These are phyloP conservation scores for Blastomyces silverae DNA, from an alignment of 2,329 filamentous ascomycete genomes.

Conservation along the genomic window DNA sequence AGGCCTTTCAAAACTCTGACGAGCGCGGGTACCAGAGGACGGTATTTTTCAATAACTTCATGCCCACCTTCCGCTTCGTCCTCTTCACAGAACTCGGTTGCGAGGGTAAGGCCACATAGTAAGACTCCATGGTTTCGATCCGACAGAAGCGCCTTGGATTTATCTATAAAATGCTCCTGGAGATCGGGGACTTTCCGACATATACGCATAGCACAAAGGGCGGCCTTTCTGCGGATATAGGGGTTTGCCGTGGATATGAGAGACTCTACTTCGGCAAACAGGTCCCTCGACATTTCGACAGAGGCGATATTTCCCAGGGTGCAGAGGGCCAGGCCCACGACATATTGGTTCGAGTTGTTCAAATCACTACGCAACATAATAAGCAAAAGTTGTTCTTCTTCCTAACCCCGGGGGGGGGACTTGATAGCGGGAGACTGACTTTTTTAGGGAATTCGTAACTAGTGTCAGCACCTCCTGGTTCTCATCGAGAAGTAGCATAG, in stretches of 20 bases:
- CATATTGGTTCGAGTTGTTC: slow-evolving; percentile 95
- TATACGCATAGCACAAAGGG: slow-evolving; percentile 98
- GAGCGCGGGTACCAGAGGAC: slow-evolving; percentile 72
- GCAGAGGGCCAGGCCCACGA: slow-evolving; percentile 91
- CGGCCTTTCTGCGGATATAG: slow-evolving; percentile 96
- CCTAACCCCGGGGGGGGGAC: neutral
- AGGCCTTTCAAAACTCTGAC: slow-evolving; percentile 88
- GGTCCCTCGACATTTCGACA: slow-evolving; percentile 93
- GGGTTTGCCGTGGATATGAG: slow-evolving; percentile 89
- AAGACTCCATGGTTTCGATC: slow-evolving; percentile 95
- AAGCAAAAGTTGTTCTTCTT: neutral
- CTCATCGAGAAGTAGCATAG: slow-evolving; percentile 91
- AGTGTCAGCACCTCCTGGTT: slow-evolving; percentile 97
- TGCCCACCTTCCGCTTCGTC: slow-evolving; percentile 91
- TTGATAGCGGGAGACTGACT: slow-evolving; percentile 52
- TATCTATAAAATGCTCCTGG: slow-evolving; percentile 94
- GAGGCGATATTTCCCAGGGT: slow-evolving; percentile 97
- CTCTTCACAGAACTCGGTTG: slow-evolving; percentile 86
- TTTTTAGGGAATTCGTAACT: slow-evolving; percentile 96
- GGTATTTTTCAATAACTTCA: slow-evolving; percentile 84
- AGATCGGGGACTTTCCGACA: slow-evolving; percentile 96
- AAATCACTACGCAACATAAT: slow-evolving; percentile 60
- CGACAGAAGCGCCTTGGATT: slow-evolving; percentile 76
- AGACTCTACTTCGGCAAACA: slow-evolving; percentile 92
- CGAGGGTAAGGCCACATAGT: slow-evolving; percentile 83